Evolutionary conservation across 2,329 filamentous ascomycete genomes (phyloP), one percentile per base, ranked within the genome.

Genomic region (Blastomyces gilchristii): DNA sequence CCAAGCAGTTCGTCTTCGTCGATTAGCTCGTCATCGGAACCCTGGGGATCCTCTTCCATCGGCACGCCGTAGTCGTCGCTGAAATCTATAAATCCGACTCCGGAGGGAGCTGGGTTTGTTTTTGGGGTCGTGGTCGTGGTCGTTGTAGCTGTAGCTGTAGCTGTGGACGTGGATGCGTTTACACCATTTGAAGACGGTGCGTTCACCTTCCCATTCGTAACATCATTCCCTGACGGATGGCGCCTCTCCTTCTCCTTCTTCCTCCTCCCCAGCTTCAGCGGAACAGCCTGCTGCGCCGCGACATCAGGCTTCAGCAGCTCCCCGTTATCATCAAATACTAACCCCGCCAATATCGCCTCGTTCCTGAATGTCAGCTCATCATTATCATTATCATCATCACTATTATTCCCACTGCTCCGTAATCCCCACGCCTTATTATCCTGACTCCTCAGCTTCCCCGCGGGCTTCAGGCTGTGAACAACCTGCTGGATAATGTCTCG

Each of bases 1-100:
- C 87, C 90, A 69, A 99, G 80, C 41, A 99, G 80, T 11, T 86
- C 87, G 71, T 97, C 88, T 75, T 97, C 94, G 72, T 97, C 91
- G 68, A 99, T 94, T 62, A 96, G 77, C 62, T 95, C 92, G 67
- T 95, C 91, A 69, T 91, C 88, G 56, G 83, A 83, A 62, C 83
- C 79, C 53, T 81, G 81, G 65, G 83, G 83, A 61, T 81, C 81
- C 62, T 69, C 54, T 43, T 74, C 78, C 63, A 78, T 83, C 71
- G 71, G 78, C 64, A 78, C 76, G 66, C 80, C 81, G 63, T 87
- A 80, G 67, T 90, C 86, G 67, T 88, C 84, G 67, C 81, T 82
- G 65, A 87, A 83, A 70, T 88, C 86, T 47, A 89, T 83, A 67
- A 88, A 88, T 43, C 86, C 87, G 14, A 90, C 84, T 25, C 84